Conservation (phyloP, 768 basidiomycete species). For the Amanita fuliginea region DNA sequence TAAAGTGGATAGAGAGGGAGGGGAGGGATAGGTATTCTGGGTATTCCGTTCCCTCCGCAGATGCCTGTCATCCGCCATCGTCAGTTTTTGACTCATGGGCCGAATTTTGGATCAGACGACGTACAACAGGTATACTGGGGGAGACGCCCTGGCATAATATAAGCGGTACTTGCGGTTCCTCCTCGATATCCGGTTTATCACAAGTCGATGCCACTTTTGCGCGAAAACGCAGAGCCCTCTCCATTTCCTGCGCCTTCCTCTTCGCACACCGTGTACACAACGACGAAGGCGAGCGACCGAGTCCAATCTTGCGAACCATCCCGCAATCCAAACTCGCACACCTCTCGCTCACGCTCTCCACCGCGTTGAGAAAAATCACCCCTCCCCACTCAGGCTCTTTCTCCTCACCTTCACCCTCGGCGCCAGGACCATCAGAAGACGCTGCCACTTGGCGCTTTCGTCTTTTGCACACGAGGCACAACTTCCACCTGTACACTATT, state of each 20-base stretch:
- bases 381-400: constrained; percentile 4
- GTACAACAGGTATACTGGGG: too few relatives aligned
- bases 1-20: not conserved
- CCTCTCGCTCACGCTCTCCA: constrained; percentile 5
- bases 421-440: constrained; percentile 16
- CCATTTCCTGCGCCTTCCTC: not conserved
- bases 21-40: not conserved
- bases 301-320: constrained; percentile 1
- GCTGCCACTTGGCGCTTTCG: not conserved
- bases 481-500: constrained; percentile 27
- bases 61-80: too few relatives aligned
- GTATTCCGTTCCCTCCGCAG: not conserved
- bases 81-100: too few relatives aligned
- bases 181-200: too few relatives aligned
- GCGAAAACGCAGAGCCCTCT: not conserved
- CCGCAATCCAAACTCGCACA: constrained; percentile 17
- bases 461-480: constrained; percentile 15
- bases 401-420: constrained; percentile 14
- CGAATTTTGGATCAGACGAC: too few relatives aligned
- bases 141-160: too few relatives aligned
- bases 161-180: too few relatives aligned
- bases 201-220: not conserved
- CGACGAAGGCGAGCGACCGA: constrained; percentile 3
- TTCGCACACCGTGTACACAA: constrained; percentile 6
- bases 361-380: not conserved